A percentile compares a stretch with the other conserved stretches of the same genome.
Conservation (phyloP, 257 asterid species). For the Fraxinus pennsylvanica region DNA sequence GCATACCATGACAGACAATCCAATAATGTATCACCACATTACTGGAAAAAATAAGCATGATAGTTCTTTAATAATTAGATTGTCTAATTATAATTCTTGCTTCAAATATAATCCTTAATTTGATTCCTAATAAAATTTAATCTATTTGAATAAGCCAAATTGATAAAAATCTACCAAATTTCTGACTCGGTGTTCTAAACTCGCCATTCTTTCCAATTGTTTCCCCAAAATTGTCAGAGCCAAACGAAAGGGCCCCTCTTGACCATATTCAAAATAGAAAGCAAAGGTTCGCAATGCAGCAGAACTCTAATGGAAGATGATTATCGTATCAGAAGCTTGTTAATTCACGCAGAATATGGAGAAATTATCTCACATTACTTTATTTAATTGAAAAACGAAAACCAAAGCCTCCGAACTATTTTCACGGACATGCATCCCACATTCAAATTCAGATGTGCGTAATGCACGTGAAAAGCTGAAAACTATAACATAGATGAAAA, state of each 20-base stretch:
- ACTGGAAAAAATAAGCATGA: not conserved
- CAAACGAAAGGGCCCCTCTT: not conserved
- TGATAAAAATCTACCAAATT: not conserved
- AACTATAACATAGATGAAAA: not conserved
- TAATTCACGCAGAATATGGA: not conserved
- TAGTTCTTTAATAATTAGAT: not conserved
- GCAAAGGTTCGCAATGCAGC: not conserved
- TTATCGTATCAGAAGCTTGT: not conserved
- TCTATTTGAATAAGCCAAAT: not conserved
- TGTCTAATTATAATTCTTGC: not conserved
- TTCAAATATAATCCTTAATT: not conserved
- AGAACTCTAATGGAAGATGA: not conserved
- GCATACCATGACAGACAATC: not conserved
- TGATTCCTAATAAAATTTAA: not conserved
- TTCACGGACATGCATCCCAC: not conserved
- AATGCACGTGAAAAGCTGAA: not conserved
- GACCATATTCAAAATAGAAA: not conserved
- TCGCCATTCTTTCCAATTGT: not conserved
- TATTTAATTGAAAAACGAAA: not conserved
- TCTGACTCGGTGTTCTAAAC: not conserved
- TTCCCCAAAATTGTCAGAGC: not conserved
- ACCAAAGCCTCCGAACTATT: not conserved
- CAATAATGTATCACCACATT: conserved; percentile 2
- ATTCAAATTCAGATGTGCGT: not conserved
- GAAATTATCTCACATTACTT: not conserved